phyloP scores from a whole-genome alignment of 768 basidiomycete species.

The Gymnopilus dilepis region DNA sequence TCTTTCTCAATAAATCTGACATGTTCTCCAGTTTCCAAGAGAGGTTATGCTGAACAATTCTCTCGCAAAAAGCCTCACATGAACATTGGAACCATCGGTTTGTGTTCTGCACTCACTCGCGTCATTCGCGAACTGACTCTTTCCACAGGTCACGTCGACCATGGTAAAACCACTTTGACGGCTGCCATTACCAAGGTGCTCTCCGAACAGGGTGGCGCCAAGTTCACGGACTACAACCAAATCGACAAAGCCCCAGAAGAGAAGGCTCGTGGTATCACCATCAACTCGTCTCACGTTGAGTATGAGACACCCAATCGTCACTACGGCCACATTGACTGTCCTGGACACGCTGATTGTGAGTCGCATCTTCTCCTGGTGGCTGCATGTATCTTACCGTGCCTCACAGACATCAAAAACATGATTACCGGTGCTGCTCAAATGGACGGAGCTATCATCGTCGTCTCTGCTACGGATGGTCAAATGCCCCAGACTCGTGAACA shows the following conservation, averaged over 20 bases:
- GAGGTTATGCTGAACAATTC: conserved; percentile 82
- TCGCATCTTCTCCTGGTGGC: conserved; percentile 7
- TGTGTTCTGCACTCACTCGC: conserved; percentile 24
- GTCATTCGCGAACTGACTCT: conserved; percentile 10
- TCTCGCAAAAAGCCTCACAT: conserved; percentile 85
- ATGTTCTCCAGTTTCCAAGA: conserved; percentile 47
- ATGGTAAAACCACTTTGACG: conserved; percentile 97
- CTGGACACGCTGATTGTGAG: conserved; percentile 93
- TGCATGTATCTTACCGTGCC: conserved; percentile 11
- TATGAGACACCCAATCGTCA: conserved; percentile 91
- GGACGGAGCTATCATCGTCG: conserved; percentile 95
- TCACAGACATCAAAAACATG: conserved; percentile 94
- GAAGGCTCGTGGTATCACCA: conserved; percentile 99
- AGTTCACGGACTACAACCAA: conserved; percentile 94
- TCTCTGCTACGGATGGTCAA: conserved; percentile 98
- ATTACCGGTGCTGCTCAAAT: conserved; percentile 99
- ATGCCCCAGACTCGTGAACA: conserved; percentile 99
- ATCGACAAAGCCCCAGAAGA: conserved; percentile 99
- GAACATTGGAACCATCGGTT: conserved; percentile 95
- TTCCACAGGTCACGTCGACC: conserved; percentile 85
- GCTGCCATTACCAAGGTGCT: conserved; percentile 96
- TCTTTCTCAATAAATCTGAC: conserved; percentile 7
- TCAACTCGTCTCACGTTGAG: conserved; percentile 98
- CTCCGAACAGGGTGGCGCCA: conserved; percentile 73
- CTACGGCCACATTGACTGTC: conserved; percentile 98